Evolutionary conservation across 768 basidiomycete genomes (phyloP), one percentile per base, ranked within the genome.

Genomic region (Panaeolus cyanescens): DNA sequence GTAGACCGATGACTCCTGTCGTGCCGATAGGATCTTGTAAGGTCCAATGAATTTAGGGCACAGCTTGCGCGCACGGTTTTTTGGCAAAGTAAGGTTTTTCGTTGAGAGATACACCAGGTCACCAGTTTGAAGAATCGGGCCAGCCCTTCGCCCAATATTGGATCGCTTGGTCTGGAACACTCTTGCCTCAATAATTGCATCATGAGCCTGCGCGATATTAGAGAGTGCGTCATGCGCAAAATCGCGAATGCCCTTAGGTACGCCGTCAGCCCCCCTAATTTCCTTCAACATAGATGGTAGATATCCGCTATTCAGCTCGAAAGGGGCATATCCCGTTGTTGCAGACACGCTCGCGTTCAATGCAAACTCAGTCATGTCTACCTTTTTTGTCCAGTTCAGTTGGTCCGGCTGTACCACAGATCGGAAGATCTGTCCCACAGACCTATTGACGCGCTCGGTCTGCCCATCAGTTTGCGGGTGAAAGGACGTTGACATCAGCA

Each of bases 391-490:
- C 75, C 77, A 79, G 37, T 79, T 69, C 0, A 63, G 66, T 37
- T 78, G 76, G 22, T 76, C 64, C 0, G 69, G 66, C 0, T 54
- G 12, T 0, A 77, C 62, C 0, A 64, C 13, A 0, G 69, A 37
- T 0, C 65, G 53, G 32, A 79, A 67, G 5, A 78, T 76, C 58
- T 79, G 74, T 0, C 62, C 66, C 1, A 79, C 60, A 17, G 54
- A 66, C 0, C 68, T 39, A 36, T 74, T 79, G 0, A 65, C 69
- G 8, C 69, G 58, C 64, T 73, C 69, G 0, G 71, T 66, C 20
- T 69, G 70, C 0, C 77, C 75, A 62, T 80, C 77, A 1, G 75
- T 80, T 55, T 80, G 76, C 0, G 77, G 79, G 56, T 81, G 80
- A 59, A 74, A 80, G 0, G 76, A 74, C 5, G 68, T 77, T 2